These are phyloP conservation scores for Aspergillus panamensis DNA, from an alignment of 495 filamentous ascomycete genomes.

Conservation along the genomic window DNA sequence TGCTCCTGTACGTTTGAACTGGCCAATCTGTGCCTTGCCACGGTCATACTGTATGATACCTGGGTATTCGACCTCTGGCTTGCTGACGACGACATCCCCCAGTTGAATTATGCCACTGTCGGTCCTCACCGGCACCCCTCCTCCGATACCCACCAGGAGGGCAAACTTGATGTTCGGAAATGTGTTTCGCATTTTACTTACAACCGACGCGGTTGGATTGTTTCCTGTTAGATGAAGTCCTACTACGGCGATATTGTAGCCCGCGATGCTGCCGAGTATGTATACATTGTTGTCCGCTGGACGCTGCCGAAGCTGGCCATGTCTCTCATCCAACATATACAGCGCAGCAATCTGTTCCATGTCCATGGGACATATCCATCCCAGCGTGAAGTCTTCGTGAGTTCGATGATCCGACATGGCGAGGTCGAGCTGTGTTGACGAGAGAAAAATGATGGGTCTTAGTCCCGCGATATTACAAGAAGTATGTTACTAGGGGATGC, in stretches of 20 bases:
- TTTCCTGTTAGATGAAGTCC: background rate
- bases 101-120: slow-evolving; percentile 30
- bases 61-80: slow-evolving; percentile 21
- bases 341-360: slow-evolving; percentile 31
- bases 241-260: background rate
- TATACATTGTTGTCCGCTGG: background rate
- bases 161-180: slow-evolving; percentile 22
- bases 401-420: no score
- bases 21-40: slow-evolving; percentile 23
- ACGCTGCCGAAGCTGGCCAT: background rate
- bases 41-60: slow-evolving; percentile 30
- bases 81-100: slow-evolving; percentile 36
- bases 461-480: no score
- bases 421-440: no score
- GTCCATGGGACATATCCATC: slow-evolving; percentile 34
- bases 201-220: background rate
- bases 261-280: background rate
- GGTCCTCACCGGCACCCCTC: slow-evolving; percentile 27
- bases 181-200: slow-evolving; percentile 24
- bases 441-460: no score
- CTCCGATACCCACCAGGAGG: slow-evolving; percentile 31
- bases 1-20: slow-evolving; percentile 20
- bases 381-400: slow-evolving; percentile 24
- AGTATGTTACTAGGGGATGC: no score
- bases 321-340: slow-evolving; percentile 28